Evolutionary conservation across 2,329 filamentous ascomycete genomes (phyloP), one percentile per base, ranked within the genome.

Genomic region (Exserohilum rostratum): DNA sequence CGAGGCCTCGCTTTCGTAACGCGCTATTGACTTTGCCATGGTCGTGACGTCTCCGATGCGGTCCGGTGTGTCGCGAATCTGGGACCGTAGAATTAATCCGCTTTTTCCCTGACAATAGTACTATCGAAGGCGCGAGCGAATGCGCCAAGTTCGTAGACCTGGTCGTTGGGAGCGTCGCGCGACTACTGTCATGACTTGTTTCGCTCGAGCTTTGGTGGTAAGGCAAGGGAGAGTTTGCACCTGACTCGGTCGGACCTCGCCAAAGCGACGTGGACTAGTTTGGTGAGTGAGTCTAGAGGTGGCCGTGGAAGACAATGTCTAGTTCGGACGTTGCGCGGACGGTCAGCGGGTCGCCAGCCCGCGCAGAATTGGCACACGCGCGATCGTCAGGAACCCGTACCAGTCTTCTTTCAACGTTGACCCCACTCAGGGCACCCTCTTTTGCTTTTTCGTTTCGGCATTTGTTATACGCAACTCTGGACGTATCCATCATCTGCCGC

Each of bases 41-140:
- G 29, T 18, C 30, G 40, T 51, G 52, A 50, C 51, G 52, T 55
- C 27, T 25, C 46, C n/a, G 40, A 42, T 20, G 47, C 40, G 34
- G 17, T 20, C 35, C 20, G 27, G 46, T 55, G 39, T 51, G 40
- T 46, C 52, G 35, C 42, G 29, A 55, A 51, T 55, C 47, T 55
- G 47, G 47, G 40, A 51, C 46, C 42, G 42, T 35, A 46, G 46
- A 25, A 37, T 51, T 51, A 35, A 45, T 25, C 30, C 34, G 40
- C 30, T 46, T 27, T 12, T 46, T 25, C 40, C 29, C 35, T 22
- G 25, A 15, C 27, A 18, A 42, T 55, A 44, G 51, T 20, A 11
- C 30, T 18, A 39, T 40, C 22, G 4, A n/a, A n/a, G n/a, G n/a
- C n/a, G n/a, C n/a, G n/a, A n/a, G n/a, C n/a, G n/a, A n/a, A 25